Base-by-base conservation (phyloP, 495 filamentous ascomycete genomes). In the Cudoniella acicularis region DNA sequence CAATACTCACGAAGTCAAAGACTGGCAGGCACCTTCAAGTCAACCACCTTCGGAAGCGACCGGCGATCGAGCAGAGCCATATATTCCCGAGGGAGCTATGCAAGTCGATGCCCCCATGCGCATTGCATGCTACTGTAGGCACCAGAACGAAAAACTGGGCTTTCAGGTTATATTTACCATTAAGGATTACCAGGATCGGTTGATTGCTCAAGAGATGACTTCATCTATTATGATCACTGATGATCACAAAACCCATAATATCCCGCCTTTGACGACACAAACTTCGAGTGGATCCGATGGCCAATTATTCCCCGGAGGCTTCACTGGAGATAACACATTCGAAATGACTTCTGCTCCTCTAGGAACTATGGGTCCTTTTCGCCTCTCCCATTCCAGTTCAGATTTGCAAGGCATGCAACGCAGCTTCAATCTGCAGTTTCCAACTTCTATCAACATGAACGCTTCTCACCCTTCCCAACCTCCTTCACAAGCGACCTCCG, bases 41-140 rank as follows among this genome's bases (percentile, higher is more conserved):
- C 54, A 66, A 53, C 56, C 65, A 16, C 49, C 58, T 16, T 55
- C 67, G 54, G 46, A 73, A 61, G 24, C 60, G 45, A 60, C 69
- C 49, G 50, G 63, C 47, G 69, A 70, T 30, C 70, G 70, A 52
- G 70, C 72, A 36, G 67, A 69, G 26, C 71, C 74, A 24, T 67
- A 70, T 1, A 69, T 83, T 2, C 85, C 86, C 10, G 73, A 78
- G 8, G 85, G 82, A 30, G 80, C 85, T 18, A 84, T 86, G 74
- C 86, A 89, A 66, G 84, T 95, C 20, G 83, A 91, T 63, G 80
- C 87, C 8, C 90, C 91, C 4, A 96, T 98, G 91, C 83, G 93
- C n/a, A 96, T 98, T 64, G 90, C 92, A 3, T 98, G 93, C 71
- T 98, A 98, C 72, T 96, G 93, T 71, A 84, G 93, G 2, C 93